Percentiles rank a stretch among this genome's conserved stretches.
Conservation (phyloP, 129 eudicot genomes). For the Chrysanthemum seticuspe region DNA sequence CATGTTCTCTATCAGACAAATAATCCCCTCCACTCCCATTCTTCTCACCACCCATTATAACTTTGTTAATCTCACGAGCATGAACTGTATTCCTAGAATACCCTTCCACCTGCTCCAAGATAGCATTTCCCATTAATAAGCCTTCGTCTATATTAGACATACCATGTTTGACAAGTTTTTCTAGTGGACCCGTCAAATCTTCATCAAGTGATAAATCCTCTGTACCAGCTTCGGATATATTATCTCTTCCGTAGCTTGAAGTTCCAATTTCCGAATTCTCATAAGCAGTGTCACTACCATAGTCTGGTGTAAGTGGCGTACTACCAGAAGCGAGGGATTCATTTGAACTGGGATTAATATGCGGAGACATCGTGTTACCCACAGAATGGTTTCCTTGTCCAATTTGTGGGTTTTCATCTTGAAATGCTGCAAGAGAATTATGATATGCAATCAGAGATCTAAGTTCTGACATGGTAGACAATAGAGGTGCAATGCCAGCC, state of each 20-base stretch:
- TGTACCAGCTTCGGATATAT: constrained; percentile 67
- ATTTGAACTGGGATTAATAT: too few species aligned
- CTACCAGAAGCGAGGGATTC: constrained; percentile 54
- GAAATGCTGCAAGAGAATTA: constrained; percentile 60
- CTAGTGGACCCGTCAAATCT: constrained; percentile 64
- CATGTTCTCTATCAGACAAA: constrained; percentile 44
- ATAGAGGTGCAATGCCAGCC: too few species aligned
- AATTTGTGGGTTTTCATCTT: constrained; percentile 56
- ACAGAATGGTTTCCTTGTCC: constrained; percentile 37
- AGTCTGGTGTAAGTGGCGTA: constrained; percentile 60
- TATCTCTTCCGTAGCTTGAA: constrained; percentile 77
- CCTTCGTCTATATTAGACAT: constrained; percentile 95
- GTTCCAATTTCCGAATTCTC: constrained; percentile 88
- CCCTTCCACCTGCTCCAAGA: too few species aligned
- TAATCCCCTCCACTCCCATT: constrained; percentile 47
- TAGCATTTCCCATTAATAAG: constrained; percentile 52
- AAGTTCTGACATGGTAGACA: too few species aligned
- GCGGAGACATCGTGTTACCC: constrained; percentile 4
- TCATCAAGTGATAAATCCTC: constrained; percentile 76
- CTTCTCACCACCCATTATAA: constrained; percentile 1
- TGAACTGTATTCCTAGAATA: too few species aligned
- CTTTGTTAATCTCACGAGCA: too few species aligned
- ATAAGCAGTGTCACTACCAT: constrained; percentile 92
- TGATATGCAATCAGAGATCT: not conserved
- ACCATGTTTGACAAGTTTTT: constrained; percentile 74